phyloP scores from a whole-genome alignment of 495 filamentous ascomycete genomes.

The Aspergillus kassunensis region DNA sequence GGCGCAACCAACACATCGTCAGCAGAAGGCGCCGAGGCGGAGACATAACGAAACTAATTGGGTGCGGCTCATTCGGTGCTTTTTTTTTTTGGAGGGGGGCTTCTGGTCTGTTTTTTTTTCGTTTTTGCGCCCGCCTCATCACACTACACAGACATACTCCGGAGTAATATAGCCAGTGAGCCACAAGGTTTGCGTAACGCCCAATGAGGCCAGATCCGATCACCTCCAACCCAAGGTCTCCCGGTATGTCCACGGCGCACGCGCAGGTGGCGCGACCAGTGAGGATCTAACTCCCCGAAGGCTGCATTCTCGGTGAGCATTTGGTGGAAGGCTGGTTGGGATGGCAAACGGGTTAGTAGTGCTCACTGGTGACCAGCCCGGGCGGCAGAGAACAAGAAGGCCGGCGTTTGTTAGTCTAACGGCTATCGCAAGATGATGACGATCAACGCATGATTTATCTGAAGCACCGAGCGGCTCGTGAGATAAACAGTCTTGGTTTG shows the following conservation, averaged over 20 bases:
- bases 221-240: background rate
- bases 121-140: background rate
- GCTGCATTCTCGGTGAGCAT: background rate
- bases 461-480: conserved; percentile 6
- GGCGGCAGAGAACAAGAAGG: background rate
- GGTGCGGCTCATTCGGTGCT: conserved; percentile 22
- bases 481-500: background rate
- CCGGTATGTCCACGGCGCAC: conserved; percentile 5
- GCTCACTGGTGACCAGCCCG: background rate
- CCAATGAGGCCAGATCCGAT: background rate
- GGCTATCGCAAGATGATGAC: background rate
- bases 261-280: conserved; percentile 3
- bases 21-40: conserved; percentile 14
- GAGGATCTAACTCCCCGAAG: background rate
- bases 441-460: conserved; percentile 8
- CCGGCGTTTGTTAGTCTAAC: background rate
- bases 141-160: conserved; percentile 3
- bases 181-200: background rate
- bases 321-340: conserved; percentile 1
- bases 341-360: background rate
- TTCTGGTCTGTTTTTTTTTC: conserved; percentile 1
- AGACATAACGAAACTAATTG: conserved; percentile 12
- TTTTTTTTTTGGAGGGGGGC: too few species aligned
- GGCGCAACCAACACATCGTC: conserved; percentile 13
- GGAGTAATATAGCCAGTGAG: background rate